Conservation (phyloP, 352 stramenopile species). For the Phytophthora colocasiae region DNA sequence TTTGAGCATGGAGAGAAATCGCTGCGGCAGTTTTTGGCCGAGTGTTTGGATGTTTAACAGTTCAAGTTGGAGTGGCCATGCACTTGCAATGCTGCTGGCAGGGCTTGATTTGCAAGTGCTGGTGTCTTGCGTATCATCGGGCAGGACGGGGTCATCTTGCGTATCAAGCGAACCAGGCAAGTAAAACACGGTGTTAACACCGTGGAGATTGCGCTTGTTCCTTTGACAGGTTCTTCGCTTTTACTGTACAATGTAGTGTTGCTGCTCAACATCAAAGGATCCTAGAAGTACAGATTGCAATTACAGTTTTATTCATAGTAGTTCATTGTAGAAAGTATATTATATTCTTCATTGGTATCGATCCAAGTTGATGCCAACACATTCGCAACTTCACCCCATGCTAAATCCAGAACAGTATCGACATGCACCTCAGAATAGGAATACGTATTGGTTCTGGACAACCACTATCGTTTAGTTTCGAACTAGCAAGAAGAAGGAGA, state of each 20-base stretch:
- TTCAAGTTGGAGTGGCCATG: not conserved
- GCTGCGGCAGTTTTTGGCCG: too few relatives aligned
- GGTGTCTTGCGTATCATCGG: constrained; percentile 17
- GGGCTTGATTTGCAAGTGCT: constrained; percentile 19
- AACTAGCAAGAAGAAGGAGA: not conserved
- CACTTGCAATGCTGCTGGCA: not conserved
- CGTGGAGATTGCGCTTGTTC: not conserved
- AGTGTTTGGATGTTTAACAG: too few relatives aligned
- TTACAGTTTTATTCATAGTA: too few relatives aligned
- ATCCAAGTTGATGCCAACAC: too few relatives aligned
- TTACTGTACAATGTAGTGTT: too few relatives aligned
- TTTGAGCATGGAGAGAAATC: not conserved
- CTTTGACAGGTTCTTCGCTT: too few relatives aligned
- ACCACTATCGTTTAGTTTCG: not conserved
- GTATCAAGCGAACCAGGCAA: constrained; percentile 13
- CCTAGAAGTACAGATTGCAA: too few relatives aligned
- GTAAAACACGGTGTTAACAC: not conserved
- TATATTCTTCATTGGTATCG: too few relatives aligned
- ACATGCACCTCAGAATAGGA: not conserved
- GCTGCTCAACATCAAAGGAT: too few relatives aligned
- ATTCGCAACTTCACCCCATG: not conserved
- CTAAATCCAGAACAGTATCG: not conserved
- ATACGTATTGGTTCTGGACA: too few relatives aligned
- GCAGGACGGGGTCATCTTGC: constrained; percentile 10
- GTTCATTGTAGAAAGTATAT: too few relatives aligned